Evolutionary conservation across 108 stramenopile genomes (phyloP).

Genomic region (Cylindrotheca fusiformis): DNA sequence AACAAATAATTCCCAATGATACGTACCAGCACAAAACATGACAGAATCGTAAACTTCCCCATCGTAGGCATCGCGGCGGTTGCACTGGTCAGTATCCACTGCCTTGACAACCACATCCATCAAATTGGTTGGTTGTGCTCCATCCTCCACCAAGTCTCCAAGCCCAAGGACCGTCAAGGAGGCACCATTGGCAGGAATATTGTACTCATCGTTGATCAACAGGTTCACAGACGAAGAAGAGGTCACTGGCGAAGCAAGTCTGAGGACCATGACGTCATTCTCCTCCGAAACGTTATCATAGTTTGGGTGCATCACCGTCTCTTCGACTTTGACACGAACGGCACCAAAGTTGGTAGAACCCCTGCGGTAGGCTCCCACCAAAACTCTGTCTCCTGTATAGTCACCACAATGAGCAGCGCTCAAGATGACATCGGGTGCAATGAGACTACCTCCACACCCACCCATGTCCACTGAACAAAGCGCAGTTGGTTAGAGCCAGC

Average conservation of each 20-base stretch:
- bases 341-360: neutral
- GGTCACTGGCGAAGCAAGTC: slow-evolving; percentile 18
- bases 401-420: slow-evolving; percentile 43
- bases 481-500: too few species aligned
- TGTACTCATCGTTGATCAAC: slow-evolving; percentile 6
- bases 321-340: slow-evolving; percentile 5
- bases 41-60: neutral
- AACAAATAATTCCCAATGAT: slow-evolving; percentile 35
- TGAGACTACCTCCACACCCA: slow-evolving; percentile 40
- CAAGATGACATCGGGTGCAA: slow-evolving; percentile 38
- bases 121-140: slow-evolving; percentile 10
- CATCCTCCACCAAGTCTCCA: slow-evolving; percentile 40
- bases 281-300: slow-evolving; percentile 20
- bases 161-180: slow-evolving; percentile 47
- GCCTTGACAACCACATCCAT: slow-evolving; percentile 24
- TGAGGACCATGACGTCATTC: too few species aligned
- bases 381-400: slow-evolving; percentile 13
- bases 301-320: slow-evolving; percentile 27
- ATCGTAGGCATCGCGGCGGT: slow-evolving; percentile 9
- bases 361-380: slow-evolving; percentile 17
- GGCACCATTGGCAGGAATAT: slow-evolving; percentile 23
- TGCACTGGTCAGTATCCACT: slow-evolving; percentile 7
- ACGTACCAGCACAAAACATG: slow-evolving; percentile 21
- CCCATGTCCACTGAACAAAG: slow-evolving; percentile 10
- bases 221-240: slow-evolving; percentile 18